Evolutionary conservation across 345 rosid species (phyloP), one percentile per base, ranked within the genome.

Genomic region (Eucalyptus fibrosa): DNA sequence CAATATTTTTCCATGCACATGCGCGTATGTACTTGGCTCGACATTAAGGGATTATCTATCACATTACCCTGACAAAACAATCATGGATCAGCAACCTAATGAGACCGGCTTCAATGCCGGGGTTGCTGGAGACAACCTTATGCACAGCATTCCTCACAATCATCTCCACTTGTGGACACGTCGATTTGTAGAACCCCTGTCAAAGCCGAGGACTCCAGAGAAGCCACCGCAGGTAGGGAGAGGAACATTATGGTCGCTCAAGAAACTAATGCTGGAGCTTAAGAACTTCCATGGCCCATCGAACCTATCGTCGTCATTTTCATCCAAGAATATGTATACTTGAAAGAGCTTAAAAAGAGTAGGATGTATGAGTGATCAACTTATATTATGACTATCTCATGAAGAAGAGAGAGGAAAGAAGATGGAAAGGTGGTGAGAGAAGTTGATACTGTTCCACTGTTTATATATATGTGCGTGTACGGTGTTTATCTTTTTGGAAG

Each of bases 31-130:
- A 17, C 37, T 17, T 69, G 81, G 44, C 17, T 47, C 9, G 56
- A 87, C 67, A 6, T 34, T 87, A 40, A 50, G 40, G 49, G 65
- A 18, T 69, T 28, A 37, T 55, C 44, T 50, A 40, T 28, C 37
- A 69, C 81, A 32, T 86, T 83, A 86, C 90, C 91, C 92, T 89
- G 53, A 91, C 88, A 60, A 91, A 91, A 85, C 92, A 89, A 59
- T 91, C 91, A 55, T 91, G 92, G 91, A 91, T 60, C 42, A 88
- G 90, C 91, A 88, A 86, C 89, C 92, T 67, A 18, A 91, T 45
- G 55, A 89, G 72, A 13, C 91, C 92, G 14, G 88, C 90, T 11
- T 82, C 89, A 4, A 77, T 67, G 40, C 91, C 83, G 2, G 90
- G 90, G 77, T 91, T 72, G 49, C 34, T 3, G 59, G 87, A 53